Evolutionary conservation across 345 rosid species (phyloP).

Genomic region (Isatis tinctoria): DNA sequence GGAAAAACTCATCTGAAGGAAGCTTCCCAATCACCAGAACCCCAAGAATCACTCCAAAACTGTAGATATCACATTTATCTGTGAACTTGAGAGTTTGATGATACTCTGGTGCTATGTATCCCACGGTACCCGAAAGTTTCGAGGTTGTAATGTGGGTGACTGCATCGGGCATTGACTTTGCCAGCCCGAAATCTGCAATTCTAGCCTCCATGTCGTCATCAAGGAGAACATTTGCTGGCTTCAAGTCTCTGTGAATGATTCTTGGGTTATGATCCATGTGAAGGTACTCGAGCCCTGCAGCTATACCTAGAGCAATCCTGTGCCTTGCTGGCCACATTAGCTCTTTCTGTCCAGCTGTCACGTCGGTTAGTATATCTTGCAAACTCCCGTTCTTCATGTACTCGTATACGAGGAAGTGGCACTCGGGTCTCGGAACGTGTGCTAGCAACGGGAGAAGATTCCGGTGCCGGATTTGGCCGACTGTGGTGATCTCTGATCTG

Average conservation of each 20-base stretch:
- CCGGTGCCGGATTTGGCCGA: conserved; percentile 77
- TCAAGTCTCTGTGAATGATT: conserved; percentile 84
- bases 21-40: conserved; percentile 75
- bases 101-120: conserved; percentile 89
- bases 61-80: conserved; percentile 78
- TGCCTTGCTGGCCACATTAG: conserved; percentile 71
- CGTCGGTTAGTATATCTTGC: conserved; percentile 50
- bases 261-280: conserved; percentile 59
- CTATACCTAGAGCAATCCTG: conserved; percentile 70
- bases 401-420: conserved; percentile 79
- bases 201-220: conserved; percentile 93
- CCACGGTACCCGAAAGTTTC: conserved; percentile 76
- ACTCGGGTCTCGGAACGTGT: conserved; percentile 65
- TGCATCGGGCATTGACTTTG: conserved; percentile 74
- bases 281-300: conserved; percentile 86
- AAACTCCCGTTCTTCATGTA: conserved; percentile 94
- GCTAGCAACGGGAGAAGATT: conserved; percentile 81
- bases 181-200: conserved; percentile 87
- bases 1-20: conserved; percentile 86
- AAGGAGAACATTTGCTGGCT: conserved; percentile 84
- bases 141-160: conserved; percentile 60
- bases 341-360: conserved; percentile 43
- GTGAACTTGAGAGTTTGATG: conserved; percentile 85
- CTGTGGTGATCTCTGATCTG: conserved; percentile 70
- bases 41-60: conserved; percentile 80